Conservation (phyloP, 2,329 filamentous ascomycete genomes). For the Ophiostoma ulmi region DNA sequence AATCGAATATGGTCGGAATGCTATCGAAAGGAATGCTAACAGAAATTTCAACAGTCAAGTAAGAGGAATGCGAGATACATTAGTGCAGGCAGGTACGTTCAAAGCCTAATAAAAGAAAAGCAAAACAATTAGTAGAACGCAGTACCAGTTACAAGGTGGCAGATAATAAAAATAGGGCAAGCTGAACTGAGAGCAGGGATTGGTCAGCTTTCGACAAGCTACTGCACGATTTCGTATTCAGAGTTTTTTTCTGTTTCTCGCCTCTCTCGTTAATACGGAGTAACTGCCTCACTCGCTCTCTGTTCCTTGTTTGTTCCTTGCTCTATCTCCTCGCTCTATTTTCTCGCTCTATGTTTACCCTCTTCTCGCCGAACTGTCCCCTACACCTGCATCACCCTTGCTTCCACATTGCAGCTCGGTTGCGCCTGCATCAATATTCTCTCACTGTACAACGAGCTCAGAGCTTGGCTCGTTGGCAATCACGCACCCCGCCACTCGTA, state of each 20-base stretch:
- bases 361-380: not conserved
- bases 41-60: not conserved
- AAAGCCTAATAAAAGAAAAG: too few species aligned
- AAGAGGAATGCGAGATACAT: slow-evolving; percentile 1
- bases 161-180: not conserved
- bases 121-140: not conserved
- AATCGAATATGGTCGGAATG: not conserved
- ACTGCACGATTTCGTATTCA: not conserved
- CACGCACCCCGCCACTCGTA: not conserved
- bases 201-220: not conserved
- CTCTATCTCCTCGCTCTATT: too few species aligned
- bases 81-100: not conserved
- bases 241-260: not conserved
- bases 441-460: not conserved
- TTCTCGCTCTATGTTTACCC: not conserved
- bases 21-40: not conserved
- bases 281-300: too few species aligned
- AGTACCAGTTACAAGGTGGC: not conserved
- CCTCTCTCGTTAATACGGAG: not conserved
- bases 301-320: too few species aligned
- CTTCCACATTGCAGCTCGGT: not conserved
- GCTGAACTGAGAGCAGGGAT: not conserved
- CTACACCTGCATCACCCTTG: not conserved
- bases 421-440: slow-evolving; percentile 5
- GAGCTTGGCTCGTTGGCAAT: not conserved